Base-by-base conservation (phyloP, 1,284 basidiomycete species). In the Ustanciosporium gigantosporum region DNA sequence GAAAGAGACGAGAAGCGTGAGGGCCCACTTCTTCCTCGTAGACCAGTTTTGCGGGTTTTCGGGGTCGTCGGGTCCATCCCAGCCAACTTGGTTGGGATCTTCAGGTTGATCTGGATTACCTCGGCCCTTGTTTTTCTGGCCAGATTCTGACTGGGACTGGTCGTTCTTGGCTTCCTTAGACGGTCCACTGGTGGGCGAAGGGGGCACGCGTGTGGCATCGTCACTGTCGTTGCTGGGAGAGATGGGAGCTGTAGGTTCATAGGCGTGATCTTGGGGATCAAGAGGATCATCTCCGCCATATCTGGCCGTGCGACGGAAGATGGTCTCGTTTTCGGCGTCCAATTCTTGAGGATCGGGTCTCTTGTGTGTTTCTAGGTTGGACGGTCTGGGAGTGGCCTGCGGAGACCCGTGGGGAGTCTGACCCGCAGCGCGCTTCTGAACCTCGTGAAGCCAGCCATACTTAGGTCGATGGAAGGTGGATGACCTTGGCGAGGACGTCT, bases 11-110 rank as follows among this genome's bases (percentile, higher is more conserved):
- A 76, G 47, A 34, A 65, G 24, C 25, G 66, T 69, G 34, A 51
- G 41, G 4, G 36, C 22, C 58, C 67, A 64, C 34, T 70, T 69
- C 23, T 53, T 40, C 22, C 17, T 41, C 15, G 42, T 25, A 16
- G 64, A 60, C 66, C 66, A 69, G 35, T 69, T 70, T 20, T 66
- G 57, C 9, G 69, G 67, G 25, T 69, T 71, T 25, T 58, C 53
- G 0, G 66, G 66, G 22, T 71, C 68, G 34, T 66, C 40, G 3
- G 45, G 49, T 11, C 53, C 60, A 14, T 64, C 47, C 53, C 60
- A 64, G 14, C 39, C 46, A 1, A 64, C 53, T 36, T 57, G 46
- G 31, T 57, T 57, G 17, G 53, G 45, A 20, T 64, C 60, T 2
- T 44, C 29, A 13, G 36, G 22, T 16, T 60, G 46, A 24, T 60